These are phyloP conservation scores for Sambucus nigra DNA, from an alignment of 129 eudicot species.

Conservation along the genomic window DNA sequence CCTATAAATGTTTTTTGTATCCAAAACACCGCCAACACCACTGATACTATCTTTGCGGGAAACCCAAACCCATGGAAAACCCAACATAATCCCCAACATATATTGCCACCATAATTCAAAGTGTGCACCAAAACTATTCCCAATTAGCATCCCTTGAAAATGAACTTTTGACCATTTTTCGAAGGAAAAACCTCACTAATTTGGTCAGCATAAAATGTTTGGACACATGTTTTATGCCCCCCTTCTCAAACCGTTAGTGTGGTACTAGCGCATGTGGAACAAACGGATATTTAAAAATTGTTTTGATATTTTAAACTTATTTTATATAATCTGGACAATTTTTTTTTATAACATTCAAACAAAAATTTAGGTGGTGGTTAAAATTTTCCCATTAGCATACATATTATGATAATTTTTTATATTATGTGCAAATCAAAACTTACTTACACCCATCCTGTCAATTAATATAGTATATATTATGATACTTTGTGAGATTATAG, in stretches of 20 bases:
- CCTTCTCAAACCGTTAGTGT: slow-evolving; percentile 53
- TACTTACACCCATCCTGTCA: too few species aligned
- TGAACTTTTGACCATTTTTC: slow-evolving; percentile 52
- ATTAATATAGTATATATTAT: too few species aligned
- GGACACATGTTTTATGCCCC: slow-evolving; percentile 78
- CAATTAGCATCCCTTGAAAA: slow-evolving; percentile 85
- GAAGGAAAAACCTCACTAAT: slow-evolving; percentile 40
- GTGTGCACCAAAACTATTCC: slow-evolving; percentile 42
- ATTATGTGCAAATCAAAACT: too few species aligned
- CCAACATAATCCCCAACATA: slow-evolving; percentile 44
- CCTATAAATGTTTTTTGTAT: slow-evolving; percentile 33
- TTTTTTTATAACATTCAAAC: neutral
- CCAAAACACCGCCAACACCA: slow-evolving; percentile 36
- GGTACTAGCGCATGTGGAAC: slow-evolving; percentile 45
- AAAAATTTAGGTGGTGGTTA: too few species aligned
- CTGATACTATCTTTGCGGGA: slow-evolving; percentile 40
- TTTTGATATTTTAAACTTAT: too few species aligned
- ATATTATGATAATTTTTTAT: too few species aligned
- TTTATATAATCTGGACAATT: neutral
- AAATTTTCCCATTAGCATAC: too few species aligned
- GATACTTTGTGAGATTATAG: too few species aligned
- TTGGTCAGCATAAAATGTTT: slow-evolving; percentile 78
- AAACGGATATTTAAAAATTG: too few species aligned
- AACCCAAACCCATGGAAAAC: slow-evolving; percentile 48
- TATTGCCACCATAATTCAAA: slow-evolving; percentile 31